Conservation (phyloP, 2,329 filamentous ascomycete species). For the Fusarium bactridioides region DNA sequence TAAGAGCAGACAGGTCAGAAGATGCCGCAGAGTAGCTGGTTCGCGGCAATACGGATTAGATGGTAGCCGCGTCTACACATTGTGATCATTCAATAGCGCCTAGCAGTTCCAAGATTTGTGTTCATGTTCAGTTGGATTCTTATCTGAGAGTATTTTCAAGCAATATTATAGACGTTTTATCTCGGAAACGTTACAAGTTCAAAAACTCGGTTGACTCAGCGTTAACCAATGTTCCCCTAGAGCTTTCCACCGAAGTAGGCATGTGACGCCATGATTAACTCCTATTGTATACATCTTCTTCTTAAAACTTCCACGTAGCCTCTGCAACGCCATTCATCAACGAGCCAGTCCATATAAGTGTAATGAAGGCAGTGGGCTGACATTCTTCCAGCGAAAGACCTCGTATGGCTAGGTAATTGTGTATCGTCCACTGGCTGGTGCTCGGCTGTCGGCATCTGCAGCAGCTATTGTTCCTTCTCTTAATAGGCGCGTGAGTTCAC, state of each 20-base stretch:
- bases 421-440: slow-evolving; percentile 82
- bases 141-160: not conserved
- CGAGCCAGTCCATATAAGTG: not conserved
- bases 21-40: not conserved
- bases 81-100: not conserved
- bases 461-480: slow-evolving; percentile 91
- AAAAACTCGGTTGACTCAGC: not conserved
- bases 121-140: not conserved
- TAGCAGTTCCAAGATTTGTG: slow-evolving; percentile 1
- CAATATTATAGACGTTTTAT: not conserved
- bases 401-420: slow-evolving; percentile 72
- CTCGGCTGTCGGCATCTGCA: slow-evolving; percentile 83
- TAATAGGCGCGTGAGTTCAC: slow-evolving; percentile 85
- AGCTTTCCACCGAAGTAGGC: not conserved
- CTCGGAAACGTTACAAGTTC: not conserved
- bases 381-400: not conserved
- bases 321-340: slow-evolving; percentile 1
- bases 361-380: not conserved
- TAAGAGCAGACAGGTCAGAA: not conserved
- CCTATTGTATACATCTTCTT: slow-evolving; percentile 17
- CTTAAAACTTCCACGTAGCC: not conserved
- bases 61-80: not conserved
- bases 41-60: not conserved
- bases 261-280: slow-evolving; percentile 25
- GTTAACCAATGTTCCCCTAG: slow-evolving; percentile 3